Evolutionary conservation across 1,284 basidiomycete genomes (phyloP), one percentile per base, ranked within the genome.

Genomic region (Cutaneotrichosporon dermatis): DNA sequence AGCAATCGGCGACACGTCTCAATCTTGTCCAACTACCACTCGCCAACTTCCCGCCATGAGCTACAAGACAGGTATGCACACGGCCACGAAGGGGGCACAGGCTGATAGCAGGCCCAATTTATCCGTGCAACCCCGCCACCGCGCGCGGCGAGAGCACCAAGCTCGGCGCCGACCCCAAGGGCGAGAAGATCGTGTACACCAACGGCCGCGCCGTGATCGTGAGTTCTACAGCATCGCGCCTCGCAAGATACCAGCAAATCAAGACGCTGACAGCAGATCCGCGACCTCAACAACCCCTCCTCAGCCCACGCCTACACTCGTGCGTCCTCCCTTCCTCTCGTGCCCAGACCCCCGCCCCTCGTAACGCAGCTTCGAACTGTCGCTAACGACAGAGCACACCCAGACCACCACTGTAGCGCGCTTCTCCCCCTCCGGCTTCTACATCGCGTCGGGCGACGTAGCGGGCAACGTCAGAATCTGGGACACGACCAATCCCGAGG

Each of bases 361-460:
- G n/a, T n/a, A n/a, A 25, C 25, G 25, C 25, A 25, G 25, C 25
- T 25, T 25, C 25, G 25, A 33, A 33, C 12, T 6, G 13, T 49
- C 35, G 51, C 54, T 56, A 42, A 65, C 68, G 45, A 9, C 85
- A 58, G 89, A 90, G 51, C 94, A 97, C 79, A 83, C 87, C 2
- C 87, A 92, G 65, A 87, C 87, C 51, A 84, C 90, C 5, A 94
- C 90, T 1, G 91, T 95, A 10, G 94, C 93, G 6, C 86, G 90
- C 41, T 86, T 97, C 75, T 93, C 92, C 0, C 94, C 94, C 0
- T 90, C 92, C 0, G 95, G 94, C 15, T 97, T 88, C 79, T 98
- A 98, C 79, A 91, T 89, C 69, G 95, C 96, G 3, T 95, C 92
- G 11, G 93, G 85, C 33, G 93, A 96, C 73, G 78, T 82, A 0